Evolutionary conservation across 2,329 filamentous ascomycete species (phyloP).

Genomic region (Beauveria varroae): DNA sequence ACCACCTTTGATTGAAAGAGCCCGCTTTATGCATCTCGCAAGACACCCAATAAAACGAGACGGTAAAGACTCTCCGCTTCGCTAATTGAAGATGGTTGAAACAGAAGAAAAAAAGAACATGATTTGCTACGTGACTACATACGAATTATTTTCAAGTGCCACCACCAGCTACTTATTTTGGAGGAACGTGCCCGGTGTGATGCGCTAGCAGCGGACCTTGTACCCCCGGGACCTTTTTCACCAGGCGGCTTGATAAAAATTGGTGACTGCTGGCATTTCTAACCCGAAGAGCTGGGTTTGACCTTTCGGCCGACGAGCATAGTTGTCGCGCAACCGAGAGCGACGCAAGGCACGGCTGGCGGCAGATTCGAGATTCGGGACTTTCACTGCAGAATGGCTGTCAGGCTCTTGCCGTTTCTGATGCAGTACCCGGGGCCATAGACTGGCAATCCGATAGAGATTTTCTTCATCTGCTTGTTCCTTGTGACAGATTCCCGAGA

Average conservation of each 20-base stretch:
- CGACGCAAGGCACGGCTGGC: not conserved
- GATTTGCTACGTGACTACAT: no score
- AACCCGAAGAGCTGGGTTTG: not conserved
- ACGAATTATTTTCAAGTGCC: no score
- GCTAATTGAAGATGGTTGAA: not conserved
- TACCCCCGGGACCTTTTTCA: not conserved
- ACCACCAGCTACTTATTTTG: no score
- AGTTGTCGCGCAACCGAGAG: not conserved
- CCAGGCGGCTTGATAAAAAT: not conserved
- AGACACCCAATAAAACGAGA: not conserved
- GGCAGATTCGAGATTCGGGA: not conserved
- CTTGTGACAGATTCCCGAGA: no score
- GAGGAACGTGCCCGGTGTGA: no score
- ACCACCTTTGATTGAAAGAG: not conserved
- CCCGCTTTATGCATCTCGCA: not conserved
- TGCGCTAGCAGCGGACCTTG: no score
- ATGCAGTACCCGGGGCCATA: not conserved
- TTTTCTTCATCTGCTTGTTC: no score
- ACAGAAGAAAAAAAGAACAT: no score
- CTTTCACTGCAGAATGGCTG: not conserved
- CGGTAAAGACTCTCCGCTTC: not conserved
- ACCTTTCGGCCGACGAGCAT: not conserved
- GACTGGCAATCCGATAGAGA: no score
- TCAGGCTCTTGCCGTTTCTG: not conserved
- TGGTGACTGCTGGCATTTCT: not conserved